A percentile compares a stretch with the other conserved stretches of the same genome.
Conservation (phyloP, 768 basidiomycete species). For the Jaapia argillacea region DNA sequence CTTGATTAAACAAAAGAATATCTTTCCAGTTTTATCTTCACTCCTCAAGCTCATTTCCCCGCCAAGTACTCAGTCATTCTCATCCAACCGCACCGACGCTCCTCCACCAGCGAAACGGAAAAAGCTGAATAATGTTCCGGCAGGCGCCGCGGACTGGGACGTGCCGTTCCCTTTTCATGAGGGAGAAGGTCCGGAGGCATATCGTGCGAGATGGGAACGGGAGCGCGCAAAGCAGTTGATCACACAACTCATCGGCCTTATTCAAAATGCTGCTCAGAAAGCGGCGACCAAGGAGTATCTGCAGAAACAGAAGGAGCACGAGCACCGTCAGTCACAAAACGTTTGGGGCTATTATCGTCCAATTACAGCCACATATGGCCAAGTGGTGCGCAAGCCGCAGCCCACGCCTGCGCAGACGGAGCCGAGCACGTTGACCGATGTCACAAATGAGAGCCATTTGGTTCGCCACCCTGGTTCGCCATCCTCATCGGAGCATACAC, state of each 20-base stretch:
- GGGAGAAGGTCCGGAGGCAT: constrained; percentile 65
- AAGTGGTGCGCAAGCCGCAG: neutral
- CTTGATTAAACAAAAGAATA: constrained; percentile 53
- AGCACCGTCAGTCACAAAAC: neutral
- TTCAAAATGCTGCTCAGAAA: constrained; percentile 51
- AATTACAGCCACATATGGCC: neutral
- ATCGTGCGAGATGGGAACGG: constrained; percentile 53
- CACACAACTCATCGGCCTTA: constrained; percentile 46
- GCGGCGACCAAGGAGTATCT: constrained; percentile 47
- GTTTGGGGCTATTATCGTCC: neutral
- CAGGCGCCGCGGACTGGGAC: constrained; percentile 77
- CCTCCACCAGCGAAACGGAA: constrained; percentile 41
- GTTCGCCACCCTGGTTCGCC: constrained; percentile 3
- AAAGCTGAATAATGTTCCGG: constrained; percentile 58
- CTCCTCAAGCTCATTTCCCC: constrained; percentile 47
- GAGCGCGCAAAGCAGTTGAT: constrained; percentile 55
- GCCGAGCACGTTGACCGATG: constrained; percentile 1
- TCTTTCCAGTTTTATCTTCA: constrained; percentile 54
- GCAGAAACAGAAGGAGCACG: constrained; percentile 11
- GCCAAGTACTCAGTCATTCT: constrained; percentile 10
- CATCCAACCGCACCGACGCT: constrained; percentile 5
- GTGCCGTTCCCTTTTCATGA: constrained; percentile 67
- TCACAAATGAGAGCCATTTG: neutral
- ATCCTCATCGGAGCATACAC: too few species aligned
- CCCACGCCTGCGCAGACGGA: neutral